These are phyloP conservation scores for Thermochaetoides thermophila DNA, from an alignment of 495 filamentous ascomycete species.

Conservation along the genomic window DNA sequence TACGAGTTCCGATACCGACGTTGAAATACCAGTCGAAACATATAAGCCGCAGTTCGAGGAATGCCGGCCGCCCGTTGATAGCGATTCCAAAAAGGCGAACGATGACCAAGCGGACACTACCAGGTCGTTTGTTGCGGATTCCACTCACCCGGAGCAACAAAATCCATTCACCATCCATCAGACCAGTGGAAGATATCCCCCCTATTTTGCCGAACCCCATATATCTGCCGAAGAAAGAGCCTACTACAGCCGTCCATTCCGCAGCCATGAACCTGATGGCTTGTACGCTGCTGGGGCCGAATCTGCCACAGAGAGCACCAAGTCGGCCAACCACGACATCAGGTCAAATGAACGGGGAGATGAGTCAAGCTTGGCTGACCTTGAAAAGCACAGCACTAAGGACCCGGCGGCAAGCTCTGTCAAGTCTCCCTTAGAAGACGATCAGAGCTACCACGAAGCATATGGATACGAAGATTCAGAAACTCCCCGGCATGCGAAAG, in stretches of 20 bases:
- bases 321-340: too few relatives aligned
- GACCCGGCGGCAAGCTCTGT: too few relatives aligned
- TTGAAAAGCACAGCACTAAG: too few relatives aligned
- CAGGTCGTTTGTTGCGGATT: too few relatives aligned
- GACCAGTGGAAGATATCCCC: slow-evolving; percentile 16
- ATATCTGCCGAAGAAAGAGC: too few relatives aligned
- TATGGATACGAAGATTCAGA: slow-evolving; percentile 17
- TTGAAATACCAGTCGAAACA: too few relatives aligned
- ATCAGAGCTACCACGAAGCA: slow-evolving; percentile 21
- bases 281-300: slow-evolving; percentile 3
- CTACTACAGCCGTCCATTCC: slow-evolving; percentile 9
- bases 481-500: slow-evolving; percentile 4
- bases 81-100: too few relatives aligned
- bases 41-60: background rate
- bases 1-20: slow-evolving; percentile 1
- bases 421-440: too few relatives aligned
- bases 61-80: background rate
- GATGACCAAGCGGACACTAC: too few relatives aligned
- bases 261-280: slow-evolving; percentile 2
- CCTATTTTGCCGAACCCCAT: slow-evolving; percentile 5
- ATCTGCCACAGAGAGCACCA: too few relatives aligned
- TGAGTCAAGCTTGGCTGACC: too few relatives aligned
- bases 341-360: too few relatives aligned
- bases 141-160: slow-evolving; percentile 6
- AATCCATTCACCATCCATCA: slow-evolving; percentile 19